Base-by-base conservation (phyloP, 2,329 filamentous ascomycete genomes). In the Immersiporthe knoxdaviesiana region DNA sequence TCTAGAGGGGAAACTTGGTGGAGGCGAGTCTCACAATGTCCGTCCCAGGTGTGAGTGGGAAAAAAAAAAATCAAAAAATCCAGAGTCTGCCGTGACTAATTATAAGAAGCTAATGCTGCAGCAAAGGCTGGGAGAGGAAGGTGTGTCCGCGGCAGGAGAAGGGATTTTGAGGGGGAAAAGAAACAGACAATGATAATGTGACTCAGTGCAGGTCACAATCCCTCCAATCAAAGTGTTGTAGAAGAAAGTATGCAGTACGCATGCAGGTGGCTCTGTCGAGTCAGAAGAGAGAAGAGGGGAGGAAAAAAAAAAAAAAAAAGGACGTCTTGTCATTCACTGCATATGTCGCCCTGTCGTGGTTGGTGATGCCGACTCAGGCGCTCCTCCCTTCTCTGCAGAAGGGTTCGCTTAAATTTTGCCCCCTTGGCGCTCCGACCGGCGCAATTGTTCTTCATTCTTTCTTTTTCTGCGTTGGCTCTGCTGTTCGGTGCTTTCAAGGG, bases 381-480 rank as follows among this genome's bases (percentile, higher is more conserved):
- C 18, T 21, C 24, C 27, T 14, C n/a, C n/a, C n/a, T n/a, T n/a
- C n/a, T 18, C 14, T 18, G 52, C 24, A 7, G 10, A 24, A 39
- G 37, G 35, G 14, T 37, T 35, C 41, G 37, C 14, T 10, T 10
- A 64, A 41, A 44, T 65, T 65, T 65, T 47, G 21, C 52, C 63
- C n/a, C 52, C 30, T 30, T 59, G 63, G 63, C 35, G 35, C 24
- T 30, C 63, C 39, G 52, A 59, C 27, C 24, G 50, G 52, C 44
- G 27, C 59, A 18, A 27, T n/a, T 50, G 24, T 21, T 21, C 35
- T 35, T 35, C 35, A 8, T 8, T 35, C 35, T 35, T 35, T 35
- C 35, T 35, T 35, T 35, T 8, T 8, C 35, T 39, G 37, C 37
- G 5, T 10, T n/a, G 39, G 47, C 24, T n/a, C 62, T 56, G 44